Conservation (phyloP, 169 alveolate genomes). For the Plasmodium fragile region DNA sequence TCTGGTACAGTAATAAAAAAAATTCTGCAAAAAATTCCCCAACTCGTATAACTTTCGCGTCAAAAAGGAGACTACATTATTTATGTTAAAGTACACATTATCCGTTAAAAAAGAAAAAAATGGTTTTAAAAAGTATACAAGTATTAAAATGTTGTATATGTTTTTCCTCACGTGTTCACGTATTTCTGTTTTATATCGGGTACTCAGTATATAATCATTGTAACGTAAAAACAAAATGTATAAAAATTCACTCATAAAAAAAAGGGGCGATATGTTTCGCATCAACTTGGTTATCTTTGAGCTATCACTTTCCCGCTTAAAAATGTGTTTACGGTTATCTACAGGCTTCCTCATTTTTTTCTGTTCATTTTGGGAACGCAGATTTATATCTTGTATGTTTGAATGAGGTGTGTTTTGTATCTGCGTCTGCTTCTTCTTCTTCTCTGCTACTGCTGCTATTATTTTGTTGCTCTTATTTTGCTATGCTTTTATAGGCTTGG, state of each 20-base stretch:
- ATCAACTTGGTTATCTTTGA: slow-evolving; percentile 38
- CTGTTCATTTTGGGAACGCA: slow-evolving; percentile 43
- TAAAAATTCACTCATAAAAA: slow-evolving; percentile 69
- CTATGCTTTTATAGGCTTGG: neutral
- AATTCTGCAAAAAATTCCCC: slow-evolving; percentile 8
- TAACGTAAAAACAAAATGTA: slow-evolving; percentile 64
- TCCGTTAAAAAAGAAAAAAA: slow-evolving; percentile 67
- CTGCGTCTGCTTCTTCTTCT: neutral
- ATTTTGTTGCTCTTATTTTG: neutral
- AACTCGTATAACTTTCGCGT: slow-evolving; percentile 19
- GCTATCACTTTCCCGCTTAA: slow-evolving; percentile 42
- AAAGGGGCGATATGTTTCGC: slow-evolving; percentile 53
- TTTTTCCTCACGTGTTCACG: slow-evolving; percentile 36
- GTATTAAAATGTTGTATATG: slow-evolving; percentile 60
- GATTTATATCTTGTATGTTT: neutral
- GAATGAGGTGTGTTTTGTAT: neutral
- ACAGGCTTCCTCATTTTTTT: slow-evolving; percentile 57
- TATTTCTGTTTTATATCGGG: slow-evolving; percentile 37
- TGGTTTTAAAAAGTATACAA: slow-evolving; percentile 49
- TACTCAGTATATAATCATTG: slow-evolving; percentile 61
- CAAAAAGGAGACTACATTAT: slow-evolving; percentile 38
- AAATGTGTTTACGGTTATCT: slow-evolving; percentile 26
- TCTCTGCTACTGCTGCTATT: no score
- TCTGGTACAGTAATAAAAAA: slow-evolving; percentile 11
- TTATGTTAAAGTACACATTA: slow-evolving; percentile 67